phyloP scores from a whole-genome alignment of 306 rosid species.

The Dalbergia oliveri region DNA sequence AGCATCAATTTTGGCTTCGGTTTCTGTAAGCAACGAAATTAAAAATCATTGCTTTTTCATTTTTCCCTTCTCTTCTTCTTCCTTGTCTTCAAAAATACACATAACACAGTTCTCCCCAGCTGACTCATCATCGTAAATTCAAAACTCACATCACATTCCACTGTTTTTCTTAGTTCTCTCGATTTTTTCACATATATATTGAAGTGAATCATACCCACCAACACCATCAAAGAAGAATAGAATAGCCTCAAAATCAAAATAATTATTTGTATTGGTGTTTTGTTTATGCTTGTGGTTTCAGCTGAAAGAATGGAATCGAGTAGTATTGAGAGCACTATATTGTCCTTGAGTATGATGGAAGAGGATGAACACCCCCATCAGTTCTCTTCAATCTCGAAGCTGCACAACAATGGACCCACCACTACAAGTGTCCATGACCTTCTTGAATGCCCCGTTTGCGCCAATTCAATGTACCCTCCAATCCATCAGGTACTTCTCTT shows the following conservation, averaged over 20 bases:
- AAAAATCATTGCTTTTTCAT: slow-evolving; percentile 31
- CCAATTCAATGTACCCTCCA: slow-evolving; percentile 85
- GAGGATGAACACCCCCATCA: slow-evolving; percentile 62
- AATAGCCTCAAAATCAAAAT: not conserved
- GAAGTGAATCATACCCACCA: not conserved
- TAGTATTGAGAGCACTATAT: slow-evolving; percentile 50
- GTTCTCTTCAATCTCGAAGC: slow-evolving; percentile 64
- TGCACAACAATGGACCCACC: slow-evolving; percentile 52
- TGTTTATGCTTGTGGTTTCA: slow-evolving; percentile 15
- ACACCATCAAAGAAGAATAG: not conserved
- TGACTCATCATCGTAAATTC: not conserved
- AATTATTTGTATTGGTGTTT: not conserved
- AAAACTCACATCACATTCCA: slow-evolving; percentile 16
- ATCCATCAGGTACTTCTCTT: slow-evolving; percentile 66
- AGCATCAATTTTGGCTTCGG: slow-evolving; percentile 41
- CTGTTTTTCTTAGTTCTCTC: not conserved
- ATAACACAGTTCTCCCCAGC: slow-evolving; percentile 23
- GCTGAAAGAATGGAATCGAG: slow-evolving; percentile 64
- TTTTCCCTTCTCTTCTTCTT: not conserved
- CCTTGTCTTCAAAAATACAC: slow-evolving; percentile 28
- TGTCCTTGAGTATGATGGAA: slow-evolving; percentile 64
- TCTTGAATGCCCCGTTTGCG: slow-evolving; percentile 85
- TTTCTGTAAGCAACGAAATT: slow-evolving; percentile 17
- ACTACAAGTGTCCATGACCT: slow-evolving; percentile 77
- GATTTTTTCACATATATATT: not conserved